A percentile compares a stretch with the other conserved stretches of the same genome.
Evolutionary conservation across 148 eudicot species (phyloP).

Genomic region (Polygonum aviculare): DNA sequence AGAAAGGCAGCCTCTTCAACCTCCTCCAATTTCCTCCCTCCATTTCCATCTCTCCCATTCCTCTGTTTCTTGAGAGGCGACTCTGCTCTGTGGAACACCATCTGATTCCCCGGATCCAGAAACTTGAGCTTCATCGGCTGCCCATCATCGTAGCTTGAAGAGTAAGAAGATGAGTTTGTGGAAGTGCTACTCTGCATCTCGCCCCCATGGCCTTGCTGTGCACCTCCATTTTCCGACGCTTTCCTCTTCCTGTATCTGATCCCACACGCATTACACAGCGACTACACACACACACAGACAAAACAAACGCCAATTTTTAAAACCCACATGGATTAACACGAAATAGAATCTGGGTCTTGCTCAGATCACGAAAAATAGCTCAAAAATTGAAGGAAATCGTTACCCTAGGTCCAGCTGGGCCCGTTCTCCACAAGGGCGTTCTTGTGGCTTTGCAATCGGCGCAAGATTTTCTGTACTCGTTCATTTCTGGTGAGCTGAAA

Average conservation of each 20-base stretch:
- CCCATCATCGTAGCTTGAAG: slow-evolving; percentile 6
- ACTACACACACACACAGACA: slow-evolving; percentile 24
- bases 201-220: slow-evolving; percentile 10
- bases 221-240: slow-evolving; percentile 7
- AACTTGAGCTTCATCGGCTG: slow-evolving; percentile 20
- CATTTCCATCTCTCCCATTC: slow-evolving; percentile 5
- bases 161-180: neutral
- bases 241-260: slow-evolving; percentile 52
- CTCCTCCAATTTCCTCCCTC: slow-evolving; percentile 10
- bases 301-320: neutral
- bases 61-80: slow-evolving; percentile 22
- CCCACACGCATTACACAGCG: slow-evolving; percentile 72
- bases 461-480: slow-evolving; percentile 29
- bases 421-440: slow-evolving; percentile 66
- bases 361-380: neutral
- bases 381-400: neutral
- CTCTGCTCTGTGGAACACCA: slow-evolving; percentile 9
- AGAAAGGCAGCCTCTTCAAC: slow-evolving; percentile 15
- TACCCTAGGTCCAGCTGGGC: slow-evolving; percentile 72
- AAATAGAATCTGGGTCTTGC: neutral
- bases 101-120: slow-evolving; percentile 16
- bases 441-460: slow-evolving; percentile 24
- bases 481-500: slow-evolving; percentile 1
- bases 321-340: neutral
- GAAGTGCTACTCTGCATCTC: slow-evolving; percentile 12